These are phyloP conservation scores for Pulveroboletus sp. DNA, from an alignment of 768 basidiomycete genomes.

Conservation along the genomic window DNA sequence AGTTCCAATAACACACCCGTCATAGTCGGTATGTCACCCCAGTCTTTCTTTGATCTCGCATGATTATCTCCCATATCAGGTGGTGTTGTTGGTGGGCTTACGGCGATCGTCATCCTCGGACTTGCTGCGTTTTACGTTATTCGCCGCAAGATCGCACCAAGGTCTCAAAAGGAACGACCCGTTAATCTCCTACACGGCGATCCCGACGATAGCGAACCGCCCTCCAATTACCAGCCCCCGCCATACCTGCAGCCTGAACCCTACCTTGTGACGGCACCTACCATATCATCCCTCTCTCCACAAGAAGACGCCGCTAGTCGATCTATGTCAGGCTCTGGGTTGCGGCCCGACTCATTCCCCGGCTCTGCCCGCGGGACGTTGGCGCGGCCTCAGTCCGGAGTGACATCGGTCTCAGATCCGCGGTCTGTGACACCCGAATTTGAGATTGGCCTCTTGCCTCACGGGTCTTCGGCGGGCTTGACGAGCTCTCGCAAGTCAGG, in stretches of 20 bases:
- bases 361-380: conserved; percentile 27
- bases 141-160: conserved; percentile 40
- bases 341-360: conserved; percentile 15
- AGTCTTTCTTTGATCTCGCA: not conserved
- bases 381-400: conserved; percentile 24
- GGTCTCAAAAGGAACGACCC: conserved; percentile 49
- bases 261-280: conserved; percentile 65
- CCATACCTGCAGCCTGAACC: conserved; percentile 75
- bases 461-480: conserved; percentile 18
- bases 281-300: conserved; percentile 37
- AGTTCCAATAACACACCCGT: conserved; percentile 40
- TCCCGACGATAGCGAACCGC: conserved; percentile 47
- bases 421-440: conserved; percentile 47
- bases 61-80: conserved; percentile 26
- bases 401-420: conserved; percentile 30
- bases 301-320: conserved; percentile 23
- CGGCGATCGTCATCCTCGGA: conserved; percentile 39
- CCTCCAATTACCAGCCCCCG: conserved; percentile 47
- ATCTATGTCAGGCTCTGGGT: conserved; percentile 18
- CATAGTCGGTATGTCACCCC: conserved; percentile 41
- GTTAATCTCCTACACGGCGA: conserved; percentile 60
- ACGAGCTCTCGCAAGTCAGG: conserved; percentile 35
- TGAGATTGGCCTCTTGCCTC: conserved; percentile 14
- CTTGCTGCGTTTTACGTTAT: conserved; percentile 46
- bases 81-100: conserved; percentile 57